phyloP scores from a whole-genome alignment of 305 asterid species.

The Ilex paraguariensis region DNA sequence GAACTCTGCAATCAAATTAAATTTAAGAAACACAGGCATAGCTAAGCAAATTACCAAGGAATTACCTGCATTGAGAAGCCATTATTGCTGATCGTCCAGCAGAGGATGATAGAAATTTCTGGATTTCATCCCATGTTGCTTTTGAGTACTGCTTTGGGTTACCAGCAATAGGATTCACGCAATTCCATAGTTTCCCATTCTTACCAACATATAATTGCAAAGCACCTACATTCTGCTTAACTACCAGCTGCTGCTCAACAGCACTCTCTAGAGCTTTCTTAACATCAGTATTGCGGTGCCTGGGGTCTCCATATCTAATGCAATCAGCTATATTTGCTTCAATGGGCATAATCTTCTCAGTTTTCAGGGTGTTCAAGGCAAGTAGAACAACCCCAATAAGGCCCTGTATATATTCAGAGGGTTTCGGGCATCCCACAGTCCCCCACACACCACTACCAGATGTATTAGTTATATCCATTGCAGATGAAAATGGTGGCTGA shows the following conservation, averaged over 20 bases:
- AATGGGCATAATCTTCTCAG: constrained; percentile 81
- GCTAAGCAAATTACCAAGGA: constrained; percentile 1
- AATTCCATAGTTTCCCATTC: constrained; percentile 78
- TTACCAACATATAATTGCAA: constrained; percentile 65
- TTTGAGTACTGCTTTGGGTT: constrained; percentile 43
- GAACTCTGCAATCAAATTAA: constrained; percentile 11
- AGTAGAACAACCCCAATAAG: constrained; percentile 72
- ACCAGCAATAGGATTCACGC: constrained; percentile 63
- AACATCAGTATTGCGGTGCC: constrained; percentile 72
- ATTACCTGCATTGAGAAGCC: constrained; percentile 77
- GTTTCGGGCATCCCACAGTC: constrained; percentile 65
- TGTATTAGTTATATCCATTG: constrained; percentile 25
- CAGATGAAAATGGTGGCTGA: constrained; percentile 38
- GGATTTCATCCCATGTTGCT: constrained; percentile 72
- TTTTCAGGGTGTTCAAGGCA: constrained; percentile 77
- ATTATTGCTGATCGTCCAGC: constrained; percentile 66
- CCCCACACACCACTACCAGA: constrained; percentile 58
- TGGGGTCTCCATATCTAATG: constrained; percentile 62
- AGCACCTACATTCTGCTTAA: constrained; percentile 53
- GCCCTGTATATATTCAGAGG: constrained; percentile 66
- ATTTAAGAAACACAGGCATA: no score
- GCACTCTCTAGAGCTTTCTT: constrained; percentile 83
- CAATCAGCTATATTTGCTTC: constrained; percentile 76
- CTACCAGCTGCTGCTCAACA: constrained; percentile 77
- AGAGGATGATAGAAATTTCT: constrained; percentile 64